A percentile compares a stretch with the other conserved stretches of the same genome.
Conservation (phyloP, 2,329 filamentous ascomycete species). For the Didymella pomorum region DNA sequence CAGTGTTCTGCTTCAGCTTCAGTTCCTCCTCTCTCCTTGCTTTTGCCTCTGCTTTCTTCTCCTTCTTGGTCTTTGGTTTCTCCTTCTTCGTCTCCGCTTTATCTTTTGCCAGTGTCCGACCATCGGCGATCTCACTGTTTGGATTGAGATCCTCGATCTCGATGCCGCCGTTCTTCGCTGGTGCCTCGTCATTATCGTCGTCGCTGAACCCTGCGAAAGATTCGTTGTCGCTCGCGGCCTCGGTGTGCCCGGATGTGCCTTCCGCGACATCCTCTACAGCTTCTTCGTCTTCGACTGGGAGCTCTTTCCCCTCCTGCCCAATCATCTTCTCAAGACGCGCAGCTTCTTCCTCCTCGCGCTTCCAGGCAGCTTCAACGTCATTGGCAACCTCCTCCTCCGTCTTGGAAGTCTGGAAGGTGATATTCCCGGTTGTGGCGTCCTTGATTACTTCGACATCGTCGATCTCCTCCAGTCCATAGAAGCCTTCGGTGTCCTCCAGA, state of each 20-base stretch:
- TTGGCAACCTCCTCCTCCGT: conserved; percentile 36
- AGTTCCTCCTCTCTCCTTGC: conserved; percentile 32
- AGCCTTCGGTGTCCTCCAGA: conserved; percentile 89
- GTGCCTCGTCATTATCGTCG: conserved; percentile 32
- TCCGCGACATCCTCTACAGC: conserved; percentile 22
- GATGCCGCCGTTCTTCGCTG: conserved; percentile 15
- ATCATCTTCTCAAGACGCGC: conserved; percentile 34
- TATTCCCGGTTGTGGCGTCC: conserved; percentile 58
- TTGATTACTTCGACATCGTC: conserved; percentile 87
- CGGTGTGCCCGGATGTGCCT: conserved; percentile 37
- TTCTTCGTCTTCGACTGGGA: conserved; percentile 18
- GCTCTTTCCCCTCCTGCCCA: conserved; percentile 25
- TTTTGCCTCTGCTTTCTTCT: conserved; percentile 27
- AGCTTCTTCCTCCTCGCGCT: conserved; percentile 33
- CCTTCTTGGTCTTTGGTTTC: conserved; percentile 28
- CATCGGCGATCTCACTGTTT: conserved; percentile 36
- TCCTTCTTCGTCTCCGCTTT: conserved; percentile 11
- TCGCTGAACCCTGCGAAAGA: conserved; percentile 24
- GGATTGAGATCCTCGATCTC: conserved; percentile 17
- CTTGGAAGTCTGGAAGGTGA: conserved; percentile 52
- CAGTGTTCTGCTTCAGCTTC: conserved; percentile 16
- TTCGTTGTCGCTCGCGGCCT: conserved; percentile 54
- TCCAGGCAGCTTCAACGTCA: conserved; percentile 33
- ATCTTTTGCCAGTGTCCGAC: conserved; percentile 21
- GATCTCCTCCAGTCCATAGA: conserved; percentile 90